These are phyloP conservation scores for Ogataea pini DNA, from an alignment of 805 yeast species.

Conservation along the genomic window DNA sequence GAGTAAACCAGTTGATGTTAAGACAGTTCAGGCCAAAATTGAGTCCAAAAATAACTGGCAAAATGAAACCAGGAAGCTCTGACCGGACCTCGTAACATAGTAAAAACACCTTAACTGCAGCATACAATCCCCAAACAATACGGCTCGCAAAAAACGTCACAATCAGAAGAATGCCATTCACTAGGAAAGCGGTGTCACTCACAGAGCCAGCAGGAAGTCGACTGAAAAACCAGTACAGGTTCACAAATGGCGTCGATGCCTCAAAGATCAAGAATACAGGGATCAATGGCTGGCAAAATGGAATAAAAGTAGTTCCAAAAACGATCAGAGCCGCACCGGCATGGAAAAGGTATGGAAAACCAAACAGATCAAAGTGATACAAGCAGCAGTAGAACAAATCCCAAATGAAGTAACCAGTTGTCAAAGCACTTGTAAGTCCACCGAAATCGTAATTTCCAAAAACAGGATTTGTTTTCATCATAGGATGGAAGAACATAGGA, in stretches of 20 bases:
- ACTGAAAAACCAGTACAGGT: conserved; percentile 86
- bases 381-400: conserved; percentile 70
- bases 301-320: conserved; percentile 61
- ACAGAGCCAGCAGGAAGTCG: conserved; percentile 71
- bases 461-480: conserved; percentile 50
- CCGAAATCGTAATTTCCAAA: conserved; percentile 75
- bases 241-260: conserved; percentile 91
- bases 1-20: conserved; percentile 84
- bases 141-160: conserved; percentile 73
- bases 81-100: conserved; percentile 42
- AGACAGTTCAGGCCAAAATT: conserved; percentile 66
- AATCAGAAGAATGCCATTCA: conserved; percentile 75
- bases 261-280: conserved; percentile 86
- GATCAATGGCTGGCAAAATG: conserved; percentile 78
- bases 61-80: conserved; percentile 46
- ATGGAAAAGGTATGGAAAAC: conserved; percentile 79
- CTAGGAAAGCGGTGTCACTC: conserved; percentile 49
- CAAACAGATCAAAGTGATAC: conserved; percentile 65
- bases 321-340: conserved; percentile 81
- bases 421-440: conserved; percentile 69
- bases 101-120: conserved; percentile 58
- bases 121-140: conserved; percentile 83
- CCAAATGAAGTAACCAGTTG: conserved; percentile 91
- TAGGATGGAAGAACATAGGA: conserved; percentile 65
- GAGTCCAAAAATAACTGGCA: conserved; percentile 51